Evolutionary conservation across 768 basidiomycete species (phyloP).

Genomic region (Pleurotus ostreatus): DNA sequence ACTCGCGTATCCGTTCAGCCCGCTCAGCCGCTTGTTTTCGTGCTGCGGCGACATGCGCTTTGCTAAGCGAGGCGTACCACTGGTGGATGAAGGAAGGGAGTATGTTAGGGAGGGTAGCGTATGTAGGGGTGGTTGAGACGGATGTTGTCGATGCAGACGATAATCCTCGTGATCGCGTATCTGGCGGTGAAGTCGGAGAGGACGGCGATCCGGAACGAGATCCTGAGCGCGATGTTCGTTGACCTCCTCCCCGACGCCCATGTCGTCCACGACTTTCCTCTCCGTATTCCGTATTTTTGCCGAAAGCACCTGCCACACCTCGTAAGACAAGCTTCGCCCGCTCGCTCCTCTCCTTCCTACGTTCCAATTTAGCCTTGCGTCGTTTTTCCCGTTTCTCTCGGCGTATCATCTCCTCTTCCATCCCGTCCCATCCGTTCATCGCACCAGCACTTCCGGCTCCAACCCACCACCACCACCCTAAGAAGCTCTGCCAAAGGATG

Average conservation of each 20-base stretch:
- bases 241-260: background rate
- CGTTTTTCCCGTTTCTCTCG: conserved; percentile 53
- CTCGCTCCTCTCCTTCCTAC: conserved; percentile 44
- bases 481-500: conserved; percentile 94
- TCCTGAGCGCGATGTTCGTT: background rate
- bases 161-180: background rate
- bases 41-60: conserved; percentile 69
- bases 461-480: conserved; percentile 99
- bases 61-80: conserved; percentile 59
- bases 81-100: conserved; percentile 40
- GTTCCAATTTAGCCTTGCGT: conserved; percentile 41
- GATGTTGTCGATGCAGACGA: conserved; percentile 13
- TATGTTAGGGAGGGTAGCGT: conserved; percentile 25
- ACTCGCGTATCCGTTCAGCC: conserved; percentile 59
- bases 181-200: conserved; percentile 10
- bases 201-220: background rate
- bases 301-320: conserved; percentile 53
- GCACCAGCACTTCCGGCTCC: conserved; percentile 81
- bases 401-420: conserved; percentile 57
- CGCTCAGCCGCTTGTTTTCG: conserved; percentile 68
- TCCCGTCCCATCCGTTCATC: conserved; percentile 35
- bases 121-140: conserved; percentile 10
- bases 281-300: conserved; percentile 8
- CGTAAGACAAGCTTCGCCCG: conserved; percentile 55
- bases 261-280: background rate